Percentiles rank a stretch among this genome's conserved stretches.
phyloP scores from a whole-genome alignment of 2,329 filamentous ascomycete species.

The Pestalotiopsis sp. region DNA sequence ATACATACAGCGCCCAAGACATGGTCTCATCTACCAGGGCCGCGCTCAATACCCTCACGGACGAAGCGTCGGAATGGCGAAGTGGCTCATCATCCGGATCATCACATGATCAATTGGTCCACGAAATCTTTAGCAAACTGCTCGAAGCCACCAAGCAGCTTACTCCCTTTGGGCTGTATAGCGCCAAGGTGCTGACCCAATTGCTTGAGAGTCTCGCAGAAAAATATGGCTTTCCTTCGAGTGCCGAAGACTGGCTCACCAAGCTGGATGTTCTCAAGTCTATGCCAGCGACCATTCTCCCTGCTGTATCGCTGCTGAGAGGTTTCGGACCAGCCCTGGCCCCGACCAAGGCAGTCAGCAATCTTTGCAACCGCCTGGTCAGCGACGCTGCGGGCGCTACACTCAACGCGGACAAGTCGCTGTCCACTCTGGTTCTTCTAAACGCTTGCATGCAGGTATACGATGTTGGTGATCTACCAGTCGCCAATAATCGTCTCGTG shows the following conservation, averaged over 20 bases:
- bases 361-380: slow-evolving; percentile 61
- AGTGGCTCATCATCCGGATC: slow-evolving; percentile 32
- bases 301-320: slow-evolving; percentile 50
- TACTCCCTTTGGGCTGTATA: slow-evolving; percentile 52
- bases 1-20: slow-evolving; percentile 42
- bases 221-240: slow-evolving; percentile 45
- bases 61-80: slow-evolving; percentile 40
- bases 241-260: slow-evolving; percentile 50
- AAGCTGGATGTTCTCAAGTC: slow-evolving; percentile 50
- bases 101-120: slow-evolving; percentile 38
- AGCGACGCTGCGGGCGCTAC: slow-evolving; percentile 60
- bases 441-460: slow-evolving; percentile 57
- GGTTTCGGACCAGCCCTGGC: slow-evolving; percentile 55
- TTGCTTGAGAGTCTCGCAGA: slow-evolving; percentile 51
- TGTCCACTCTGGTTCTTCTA: slow-evolving; percentile 54
- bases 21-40: slow-evolving; percentile 44
- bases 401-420: slow-evolving; percentile 44
- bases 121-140: slow-evolving; percentile 46
- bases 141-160: slow-evolving; percentile 43
- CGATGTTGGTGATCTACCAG: slow-evolving; percentile 53
- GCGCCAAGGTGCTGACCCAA: slow-evolving; percentile 52
- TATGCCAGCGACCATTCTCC: slow-evolving; percentile 47
- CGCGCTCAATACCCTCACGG: slow-evolving; percentile 36
- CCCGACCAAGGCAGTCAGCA: slow-evolving; percentile 50
- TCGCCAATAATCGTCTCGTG: slow-evolving; percentile 70